Evolutionary conservation across 805 yeast genomes (phyloP).

Genomic region (Blastobotrys muscicola): DNA sequence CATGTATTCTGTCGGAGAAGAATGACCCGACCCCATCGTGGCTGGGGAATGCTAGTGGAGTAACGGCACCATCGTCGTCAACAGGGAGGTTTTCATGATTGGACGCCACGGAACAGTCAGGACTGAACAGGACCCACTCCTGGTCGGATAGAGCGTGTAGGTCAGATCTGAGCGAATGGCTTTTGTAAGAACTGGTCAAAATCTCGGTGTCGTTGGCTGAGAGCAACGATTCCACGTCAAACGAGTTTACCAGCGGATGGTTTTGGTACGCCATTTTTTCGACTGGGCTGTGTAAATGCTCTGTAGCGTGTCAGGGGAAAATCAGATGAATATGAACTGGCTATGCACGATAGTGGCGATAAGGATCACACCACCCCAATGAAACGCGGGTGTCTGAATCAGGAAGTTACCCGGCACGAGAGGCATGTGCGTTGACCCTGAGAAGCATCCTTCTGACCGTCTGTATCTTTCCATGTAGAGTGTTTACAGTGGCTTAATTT

Average conservation of each 20-base stretch:
- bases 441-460: too few relatives aligned
- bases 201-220: not conserved
- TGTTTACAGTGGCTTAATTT: too few relatives aligned
- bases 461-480: not conserved
- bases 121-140: constrained; percentile 33
- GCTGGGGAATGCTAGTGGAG: constrained; percentile 25
- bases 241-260: not conserved
- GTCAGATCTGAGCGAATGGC: not conserved
- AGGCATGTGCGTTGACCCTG: too few relatives aligned
- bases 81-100: constrained; percentile 9
- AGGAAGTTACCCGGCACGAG: too few relatives aligned
- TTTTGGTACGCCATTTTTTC: not conserved
- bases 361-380: too few relatives aligned
- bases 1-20: constrained; percentile 25
- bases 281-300: too few relatives aligned
- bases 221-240: not conserved
- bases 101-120: constrained; percentile 12
- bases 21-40: constrained; percentile 30
- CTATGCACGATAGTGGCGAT: too few relatives aligned
- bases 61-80: constrained; percentile 12
- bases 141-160: constrained; percentile 7
- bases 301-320: too few relatives aligned
- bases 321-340: too few relatives aligned
- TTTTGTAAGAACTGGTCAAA: not conserved
- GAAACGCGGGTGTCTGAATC: too few relatives aligned